phyloP scores from a whole-genome alignment of 2,329 filamentous ascomycete species.

The Pseudogymnoascus destructans region DNA sequence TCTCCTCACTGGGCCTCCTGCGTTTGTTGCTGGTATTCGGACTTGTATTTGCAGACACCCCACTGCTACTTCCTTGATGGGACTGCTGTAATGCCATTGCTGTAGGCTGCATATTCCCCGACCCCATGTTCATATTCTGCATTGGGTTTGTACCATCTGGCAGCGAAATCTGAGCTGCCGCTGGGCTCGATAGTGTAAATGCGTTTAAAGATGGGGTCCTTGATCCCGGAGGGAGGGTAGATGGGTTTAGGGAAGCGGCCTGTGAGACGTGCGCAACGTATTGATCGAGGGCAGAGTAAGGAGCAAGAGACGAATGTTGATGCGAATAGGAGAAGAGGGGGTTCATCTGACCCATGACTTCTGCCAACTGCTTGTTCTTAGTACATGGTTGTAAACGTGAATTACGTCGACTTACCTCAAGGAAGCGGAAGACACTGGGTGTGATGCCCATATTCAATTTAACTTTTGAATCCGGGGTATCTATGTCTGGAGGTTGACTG shows the following conservation, averaged over 20 bases:
- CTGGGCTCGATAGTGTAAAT: conserved; percentile 34
- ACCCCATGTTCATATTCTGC: conserved; percentile 43
- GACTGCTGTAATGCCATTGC: conserved; percentile 55
- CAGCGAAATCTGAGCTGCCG: conserved; percentile 44
- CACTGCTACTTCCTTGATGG: conserved; percentile 54
- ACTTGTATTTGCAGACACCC: conserved; percentile 51
- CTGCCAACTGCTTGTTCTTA: conserved; percentile 38
- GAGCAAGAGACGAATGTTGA: conserved; percentile 38
- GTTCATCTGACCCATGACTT: conserved; percentile 55
- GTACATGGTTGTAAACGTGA: conserved; percentile 18
- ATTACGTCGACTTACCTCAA: conserved; percentile 36
- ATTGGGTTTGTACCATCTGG: conserved; percentile 44
- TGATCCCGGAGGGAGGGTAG: not conserved
- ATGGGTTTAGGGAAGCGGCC: conserved; percentile 12
- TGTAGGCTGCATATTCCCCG: conserved; percentile 49
- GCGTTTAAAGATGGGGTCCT: not conserved
- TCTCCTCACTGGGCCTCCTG: conserved; percentile 29
- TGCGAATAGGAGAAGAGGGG: conserved; percentile 48
- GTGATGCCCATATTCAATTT: conserved; percentile 46
- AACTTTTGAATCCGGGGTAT: conserved; percentile 45
- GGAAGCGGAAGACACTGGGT: conserved; percentile 47
- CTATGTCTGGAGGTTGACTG: conserved; percentile 45
- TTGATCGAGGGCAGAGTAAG: conserved; percentile 47
- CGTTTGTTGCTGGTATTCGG: conserved; percentile 29
- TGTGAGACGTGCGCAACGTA: conserved; percentile 38